Evolutionary conservation across 2,329 filamentous ascomycete genomes (phyloP).

Genomic region (Cordyceps tenuipes): DNA sequence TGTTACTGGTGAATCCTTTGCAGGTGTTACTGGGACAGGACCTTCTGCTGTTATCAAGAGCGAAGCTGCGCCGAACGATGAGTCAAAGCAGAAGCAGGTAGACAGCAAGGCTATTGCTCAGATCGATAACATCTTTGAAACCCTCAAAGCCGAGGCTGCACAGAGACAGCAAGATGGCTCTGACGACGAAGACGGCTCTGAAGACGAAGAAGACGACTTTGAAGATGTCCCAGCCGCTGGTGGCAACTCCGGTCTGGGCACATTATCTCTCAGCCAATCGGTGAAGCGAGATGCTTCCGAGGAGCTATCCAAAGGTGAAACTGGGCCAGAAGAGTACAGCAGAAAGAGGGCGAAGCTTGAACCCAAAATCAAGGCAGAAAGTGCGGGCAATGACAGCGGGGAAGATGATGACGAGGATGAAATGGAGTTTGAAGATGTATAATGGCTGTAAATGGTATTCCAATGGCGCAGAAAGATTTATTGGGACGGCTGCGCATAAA

Average conservation of each 20-base stretch:
- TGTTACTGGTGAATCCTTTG: conserved; percentile 55
- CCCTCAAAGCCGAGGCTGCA: conserved; percentile 51
- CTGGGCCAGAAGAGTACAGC: conserved; percentile 34
- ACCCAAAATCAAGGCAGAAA: conserved; percentile 36
- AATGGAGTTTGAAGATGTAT: conserved; percentile 52
- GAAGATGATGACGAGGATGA: conserved; percentile 45
- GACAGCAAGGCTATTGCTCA: conserved; percentile 46
- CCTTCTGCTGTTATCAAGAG: conserved; percentile 23
- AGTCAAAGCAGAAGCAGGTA: conserved; percentile 27
- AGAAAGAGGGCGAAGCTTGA: conserved; percentile 57
- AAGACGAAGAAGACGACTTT: conserved; percentile 39
- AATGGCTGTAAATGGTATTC: neutral
- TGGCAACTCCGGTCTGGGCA: conserved; percentile 23
- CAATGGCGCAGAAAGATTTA: neutral
- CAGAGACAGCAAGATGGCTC: conserved; percentile 28
- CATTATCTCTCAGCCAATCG: conserved; percentile 20
- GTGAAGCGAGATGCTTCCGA: conserved; percentile 28
- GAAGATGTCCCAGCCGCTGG: conserved; percentile 40
- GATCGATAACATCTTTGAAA: conserved; percentile 60
- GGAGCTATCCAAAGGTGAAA: conserved; percentile 18
- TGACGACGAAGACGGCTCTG: conserved; percentile 28
- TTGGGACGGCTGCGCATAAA: neutral
- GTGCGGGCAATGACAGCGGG: conserved; percentile 35
- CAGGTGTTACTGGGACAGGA: conserved; percentile 20
- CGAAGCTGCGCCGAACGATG: conserved; percentile 40